A percentile compares a stretch with the other conserved stretches of the same genome.
These are phyloP conservation scores for Boeremia lycopersici DNA, from an alignment of 2,329 filamentous ascomycete species.

Conservation along the genomic window DNA sequence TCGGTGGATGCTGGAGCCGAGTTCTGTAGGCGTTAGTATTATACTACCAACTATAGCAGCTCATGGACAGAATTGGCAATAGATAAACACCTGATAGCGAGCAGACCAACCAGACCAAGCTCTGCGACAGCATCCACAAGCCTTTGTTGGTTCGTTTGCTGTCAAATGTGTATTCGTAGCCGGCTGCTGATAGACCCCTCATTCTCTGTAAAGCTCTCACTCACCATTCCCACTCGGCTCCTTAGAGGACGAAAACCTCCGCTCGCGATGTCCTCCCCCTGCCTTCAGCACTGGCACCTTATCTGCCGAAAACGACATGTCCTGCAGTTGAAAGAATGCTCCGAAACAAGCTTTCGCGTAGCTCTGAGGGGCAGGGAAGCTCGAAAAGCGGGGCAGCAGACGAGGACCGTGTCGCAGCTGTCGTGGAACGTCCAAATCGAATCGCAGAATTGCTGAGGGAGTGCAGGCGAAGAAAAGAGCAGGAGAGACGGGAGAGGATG, in stretches of 20 bases:
- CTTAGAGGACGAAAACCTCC: constrained; percentile 45
- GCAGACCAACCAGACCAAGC: neutral
- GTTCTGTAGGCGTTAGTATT: constrained; percentile 4
- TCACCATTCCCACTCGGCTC: constrained; percentile 46
- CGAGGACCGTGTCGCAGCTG: neutral
- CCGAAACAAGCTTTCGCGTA: constrained; percentile 17
- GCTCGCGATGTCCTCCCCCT: constrained; percentile 29
- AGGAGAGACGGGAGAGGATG: neutral
- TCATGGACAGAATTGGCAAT: too few species aligned
- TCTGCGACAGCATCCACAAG: neutral
- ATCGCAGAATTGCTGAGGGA: neutral
- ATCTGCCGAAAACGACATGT: constrained; percentile 46
- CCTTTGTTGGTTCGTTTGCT: too few species aligned
- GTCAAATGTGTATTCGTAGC: too few species aligned
- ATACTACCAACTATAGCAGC: too few species aligned
- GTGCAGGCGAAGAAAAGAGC: neutral
- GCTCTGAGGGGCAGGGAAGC: neutral
- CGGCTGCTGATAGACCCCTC: too few species aligned
- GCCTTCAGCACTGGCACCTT: constrained; percentile 42
- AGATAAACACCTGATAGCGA: too few species aligned
- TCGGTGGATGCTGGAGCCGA: constrained; percentile 56
- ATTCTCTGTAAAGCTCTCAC: constrained; percentile 25
- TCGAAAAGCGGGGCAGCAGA: constrained; percentile 11
- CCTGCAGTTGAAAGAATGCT: neutral
- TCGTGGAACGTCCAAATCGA: neutral